Evolutionary conservation across 2,329 filamentous ascomycete genomes (phyloP).

Genomic region (Cladosporium velox): DNA sequence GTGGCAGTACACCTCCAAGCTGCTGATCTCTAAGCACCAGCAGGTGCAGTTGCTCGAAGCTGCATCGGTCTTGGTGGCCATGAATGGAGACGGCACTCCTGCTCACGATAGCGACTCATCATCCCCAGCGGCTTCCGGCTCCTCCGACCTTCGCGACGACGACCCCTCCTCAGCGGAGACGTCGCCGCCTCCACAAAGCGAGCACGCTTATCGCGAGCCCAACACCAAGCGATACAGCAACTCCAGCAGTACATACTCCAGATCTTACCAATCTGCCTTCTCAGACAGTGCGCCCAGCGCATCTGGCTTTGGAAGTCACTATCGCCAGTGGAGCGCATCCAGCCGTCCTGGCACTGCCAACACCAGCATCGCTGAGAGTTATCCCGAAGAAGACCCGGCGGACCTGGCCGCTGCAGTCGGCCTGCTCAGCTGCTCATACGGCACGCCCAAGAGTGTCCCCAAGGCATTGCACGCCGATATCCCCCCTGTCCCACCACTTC

Average conservation of each 20-base stretch:
- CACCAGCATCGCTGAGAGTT: conserved; percentile 60
- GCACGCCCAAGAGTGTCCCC: conserved; percentile 70
- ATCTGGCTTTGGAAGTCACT: conserved; percentile 53
- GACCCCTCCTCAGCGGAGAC: conserved; percentile 85
- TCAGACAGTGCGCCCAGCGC: conserved; percentile 59
- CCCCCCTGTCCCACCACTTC: conserved; percentile 84
- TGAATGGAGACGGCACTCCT: conserved; percentile 70
- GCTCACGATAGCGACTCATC: conserved; percentile 81
- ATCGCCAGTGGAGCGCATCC: conserved; percentile 68
- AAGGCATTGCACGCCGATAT: conserved; percentile 68
- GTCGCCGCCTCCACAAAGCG: conserved; percentile 80
- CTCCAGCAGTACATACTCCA: conserved; percentile 59
- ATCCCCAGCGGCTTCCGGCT: conserved; percentile 78
- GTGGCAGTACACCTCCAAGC: conserved; percentile 95
- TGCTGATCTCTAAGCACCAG: conserved; percentile 98
- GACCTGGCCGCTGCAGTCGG: conserved; percentile 89
- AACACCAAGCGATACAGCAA: conserved; percentile 49
- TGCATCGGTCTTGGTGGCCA: conserved; percentile 90
- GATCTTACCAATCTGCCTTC: conserved; percentile 77
- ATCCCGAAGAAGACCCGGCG: conserved; percentile 78
- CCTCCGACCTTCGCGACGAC: conserved; percentile 72
- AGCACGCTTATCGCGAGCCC: conserved; percentile 53
- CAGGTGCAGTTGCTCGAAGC: conserved; percentile 97
- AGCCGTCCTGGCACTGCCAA: conserved; percentile 74
- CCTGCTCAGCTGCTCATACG: conserved; percentile 86